phyloP scores from a whole-genome alignment of 1,284 basidiomycete species.

The Ustilago trichophora region DNA sequence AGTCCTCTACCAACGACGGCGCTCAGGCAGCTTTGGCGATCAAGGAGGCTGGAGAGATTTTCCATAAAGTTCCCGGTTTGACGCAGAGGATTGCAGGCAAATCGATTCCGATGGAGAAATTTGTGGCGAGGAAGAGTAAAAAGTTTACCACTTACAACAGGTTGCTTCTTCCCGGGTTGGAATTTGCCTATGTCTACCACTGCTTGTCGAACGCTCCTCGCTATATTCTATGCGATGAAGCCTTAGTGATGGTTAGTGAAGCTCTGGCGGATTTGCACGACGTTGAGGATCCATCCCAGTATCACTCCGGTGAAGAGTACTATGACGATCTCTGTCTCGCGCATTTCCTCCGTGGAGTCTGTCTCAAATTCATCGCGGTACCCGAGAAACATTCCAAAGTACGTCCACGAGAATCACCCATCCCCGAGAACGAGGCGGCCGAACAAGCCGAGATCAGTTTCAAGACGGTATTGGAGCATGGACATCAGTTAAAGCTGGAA shows the following conservation, averaged over 20 bases:
- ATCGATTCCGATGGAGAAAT: constrained; percentile 66
- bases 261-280: constrained; percentile 51
- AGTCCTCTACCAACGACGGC: constrained; percentile 2
- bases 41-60: constrained; percentile 50
- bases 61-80: constrained; percentile 49
- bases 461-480: constrained; percentile 54
- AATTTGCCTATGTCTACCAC: constrained; percentile 65
- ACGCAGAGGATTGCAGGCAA: constrained; percentile 66
- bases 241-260: constrained; percentile 53
- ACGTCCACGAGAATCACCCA: constrained; percentile 40
- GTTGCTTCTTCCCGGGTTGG: constrained; percentile 60
- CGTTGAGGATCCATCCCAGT: constrained; percentile 38
- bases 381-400: constrained; percentile 61
- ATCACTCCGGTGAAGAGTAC: constrained; percentile 49
- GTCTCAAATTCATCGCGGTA: constrained; percentile 62
- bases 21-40: too few relatives aligned
- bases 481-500: constrained; percentile 51
- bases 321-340: constrained; percentile 63
- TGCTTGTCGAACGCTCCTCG: constrained; percentile 62
- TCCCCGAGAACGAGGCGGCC: constrained; percentile 55
- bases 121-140: constrained; percentile 60
- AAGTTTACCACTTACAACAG: constrained; percentile 58
- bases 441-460: constrained; percentile 57
- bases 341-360: constrained; percentile 64
- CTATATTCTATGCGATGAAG: constrained; percentile 44